These are phyloP conservation scores for Phytophthora crassamura DNA, from an alignment of 352 stramenopile species.

Conservation along the genomic window DNA sequence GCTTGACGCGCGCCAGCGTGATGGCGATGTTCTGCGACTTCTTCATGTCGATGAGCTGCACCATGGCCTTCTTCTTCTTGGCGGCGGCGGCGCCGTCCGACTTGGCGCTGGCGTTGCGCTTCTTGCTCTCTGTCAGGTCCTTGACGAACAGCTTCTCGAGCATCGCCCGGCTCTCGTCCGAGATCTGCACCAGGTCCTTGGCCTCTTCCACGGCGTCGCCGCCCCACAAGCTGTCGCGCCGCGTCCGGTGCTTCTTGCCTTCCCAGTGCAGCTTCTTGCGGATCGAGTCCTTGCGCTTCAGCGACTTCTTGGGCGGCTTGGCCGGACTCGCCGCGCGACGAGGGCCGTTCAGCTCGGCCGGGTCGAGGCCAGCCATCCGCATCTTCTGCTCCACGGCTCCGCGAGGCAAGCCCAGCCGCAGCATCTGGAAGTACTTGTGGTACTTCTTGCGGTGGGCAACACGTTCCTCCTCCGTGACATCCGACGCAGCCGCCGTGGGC, in stretches of 20 bases:
- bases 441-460: slow-evolving; percentile 74
- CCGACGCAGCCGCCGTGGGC: slow-evolving; percentile 25
- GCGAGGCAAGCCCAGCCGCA: slow-evolving; percentile 75
- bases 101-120: slow-evolving; percentile 39
- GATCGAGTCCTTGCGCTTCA: slow-evolving; percentile 78
- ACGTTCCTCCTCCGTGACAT: slow-evolving; percentile 58
- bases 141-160: slow-evolving; percentile 88
- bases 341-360: slow-evolving; percentile 71
- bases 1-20: slow-evolving; percentile 79
- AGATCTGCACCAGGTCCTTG: slow-evolving; percentile 61
- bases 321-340: slow-evolving; percentile 23
- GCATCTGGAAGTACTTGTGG: slow-evolving; percentile 87
- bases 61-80: slow-evolving; percentile 72
- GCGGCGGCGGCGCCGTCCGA: slow-evolving; percentile 32
- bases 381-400: slow-evolving; percentile 90
- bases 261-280: slow-evolving; percentile 90
- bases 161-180: slow-evolving; percentile 69
- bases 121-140: slow-evolving; percentile 61
- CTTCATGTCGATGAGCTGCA: slow-evolving; percentile 88
- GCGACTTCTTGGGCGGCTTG: slow-evolving; percentile 36
- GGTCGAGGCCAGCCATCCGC: slow-evolving; percentile 74
- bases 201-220: slow-evolving; percentile 48
- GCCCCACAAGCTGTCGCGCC: slow-evolving; percentile 77
- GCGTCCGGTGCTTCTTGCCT: slow-evolving; percentile 53
- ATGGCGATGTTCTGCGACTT: slow-evolving; percentile 91